A percentile compares a stretch with the other conserved stretches of the same genome.
Conservation (phyloP, 2,329 filamentous ascomycete genomes). For the Triangularia setosa region DNA sequence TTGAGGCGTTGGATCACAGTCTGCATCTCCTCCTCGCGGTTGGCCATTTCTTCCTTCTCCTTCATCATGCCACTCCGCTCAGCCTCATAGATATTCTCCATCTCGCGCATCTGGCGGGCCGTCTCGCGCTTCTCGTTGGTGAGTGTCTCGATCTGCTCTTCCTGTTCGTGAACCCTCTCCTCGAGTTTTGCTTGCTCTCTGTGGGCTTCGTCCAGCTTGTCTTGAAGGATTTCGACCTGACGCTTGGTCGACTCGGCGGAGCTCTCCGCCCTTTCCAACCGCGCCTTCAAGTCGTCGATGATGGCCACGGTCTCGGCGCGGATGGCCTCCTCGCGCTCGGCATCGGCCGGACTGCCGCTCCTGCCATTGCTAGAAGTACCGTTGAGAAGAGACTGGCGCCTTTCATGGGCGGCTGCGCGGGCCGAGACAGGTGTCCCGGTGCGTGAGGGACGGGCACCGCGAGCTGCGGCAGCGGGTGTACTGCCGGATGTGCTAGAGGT, state of each 20-base stretch:
- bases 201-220: conserved; percentile 78
- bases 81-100: conserved; percentile 88
- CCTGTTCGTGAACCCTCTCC: conserved; percentile 80
- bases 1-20: conserved; percentile 86
- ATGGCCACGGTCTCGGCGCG: conserved; percentile 74
- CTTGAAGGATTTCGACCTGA: conserved; percentile 79
- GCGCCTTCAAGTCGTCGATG: conserved; percentile 79
- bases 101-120: conserved; percentile 78
- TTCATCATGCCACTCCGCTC: conserved; percentile 83
- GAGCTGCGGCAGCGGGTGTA: conserved; percentile 36
- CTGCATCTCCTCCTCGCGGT: conserved; percentile 86
- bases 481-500: conserved; percentile 40
- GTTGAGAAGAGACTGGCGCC: conserved; percentile 48
- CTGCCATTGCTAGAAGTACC: conserved; percentile 35
- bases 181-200: conserved; percentile 83
- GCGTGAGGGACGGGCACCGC: conserved; percentile 60
- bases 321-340: conserved; percentile 64
- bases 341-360: conserved; percentile 30
- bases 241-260: conserved; percentile 76
- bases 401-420: conserved; percentile 63
- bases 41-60: conserved; percentile 84
- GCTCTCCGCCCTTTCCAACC: conserved; percentile 75
- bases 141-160: conserved; percentile 75
- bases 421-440: conserved; percentile 66
- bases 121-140: conserved; percentile 82